Base-by-base conservation (phyloP, 169 alveolate species). In the Eimeria nieschulzi region DNA sequence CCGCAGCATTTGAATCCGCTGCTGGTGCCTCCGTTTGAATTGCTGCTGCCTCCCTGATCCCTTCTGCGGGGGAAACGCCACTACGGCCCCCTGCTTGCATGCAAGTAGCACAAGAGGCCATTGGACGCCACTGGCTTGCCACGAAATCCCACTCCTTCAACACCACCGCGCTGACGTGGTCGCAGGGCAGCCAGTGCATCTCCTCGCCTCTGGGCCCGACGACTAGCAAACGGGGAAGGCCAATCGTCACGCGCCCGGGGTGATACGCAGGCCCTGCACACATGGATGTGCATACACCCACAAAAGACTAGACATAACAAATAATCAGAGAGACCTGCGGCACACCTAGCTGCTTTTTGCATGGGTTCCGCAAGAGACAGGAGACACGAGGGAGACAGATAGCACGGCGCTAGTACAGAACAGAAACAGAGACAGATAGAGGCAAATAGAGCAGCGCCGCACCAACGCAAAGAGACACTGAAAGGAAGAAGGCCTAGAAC, bases 151-250 rank as follows among this genome's bases (percentile, higher is more conserved):
- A 66, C 75, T 66, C 75, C 75, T 21, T 15, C 33, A 66, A 8
- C 39, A 66, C 75, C 75, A 66, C 75, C 26, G 75, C 39, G 26
- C 75, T 66, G n/a, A 17, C 33, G 26, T 66, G 75, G 39, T 66
- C 75, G 33, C 75, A 66, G 26, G 75, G 75, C 46, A 66, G 75
- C 75, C 75, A 66, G 33, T 66, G 75, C 75, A 66, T 66, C 26
- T 66, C 75, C 26, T 66, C 75, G n/a, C 75, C 75, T 17, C 75
- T 17, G 75, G 75, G 75, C 46, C 75, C 75, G 13, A 66, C 75
- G 21, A 66, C 75, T 25, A 66, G 33, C 75, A 66, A n/a, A 12
- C 75, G 75, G 39, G 75, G 75, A n/a, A 66, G 13, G 15, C 75
- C 75, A 17, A 66, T 19, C 39, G 75, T 66, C 39, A n/a, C 75